Percentiles rank a stretch among this genome's conserved stretches.
Evolutionary conservation across 495 filamentous ascomycete genomes (phyloP).

Genomic region (Paragyromitra xinjiangensis): DNA sequence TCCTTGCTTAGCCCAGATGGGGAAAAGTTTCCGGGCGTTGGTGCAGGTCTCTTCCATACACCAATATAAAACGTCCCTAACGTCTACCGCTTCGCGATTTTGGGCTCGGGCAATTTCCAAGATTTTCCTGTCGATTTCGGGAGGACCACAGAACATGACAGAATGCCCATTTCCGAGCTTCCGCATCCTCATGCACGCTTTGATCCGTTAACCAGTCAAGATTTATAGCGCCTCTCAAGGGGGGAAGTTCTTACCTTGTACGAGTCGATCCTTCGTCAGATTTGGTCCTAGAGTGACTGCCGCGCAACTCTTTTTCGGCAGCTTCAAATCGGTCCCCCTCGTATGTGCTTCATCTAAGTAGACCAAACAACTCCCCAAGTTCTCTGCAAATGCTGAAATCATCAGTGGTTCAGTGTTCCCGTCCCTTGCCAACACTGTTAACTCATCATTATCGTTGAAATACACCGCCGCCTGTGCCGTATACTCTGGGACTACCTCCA

Average conservation of each 20-base stretch:
- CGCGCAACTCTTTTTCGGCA: conserved; percentile 62
- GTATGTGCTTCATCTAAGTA: conserved; percentile 73
- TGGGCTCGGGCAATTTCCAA: background rate
- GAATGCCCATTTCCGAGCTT: conserved; percentile 60
- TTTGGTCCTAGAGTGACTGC: conserved; percentile 67
- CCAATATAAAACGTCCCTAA: conserved; percentile 40
- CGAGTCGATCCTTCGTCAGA: conserved; percentile 68
- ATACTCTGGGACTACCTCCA: conserved; percentile 40
- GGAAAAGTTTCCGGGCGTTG: conserved; percentile 24
- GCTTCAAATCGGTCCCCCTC: conserved; percentile 68
- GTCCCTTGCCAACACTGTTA: conserved; percentile 62
- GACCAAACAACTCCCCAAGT: conserved; percentile 65
- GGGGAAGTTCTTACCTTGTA: conserved; percentile 65
- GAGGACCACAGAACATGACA: conserved; percentile 61
- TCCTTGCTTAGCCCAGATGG: conserved; percentile 48
- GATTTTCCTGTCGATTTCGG: conserved; percentile 63
- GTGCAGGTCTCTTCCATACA: conserved; percentile 45
- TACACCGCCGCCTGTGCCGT: conserved; percentile 62
- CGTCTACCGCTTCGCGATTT: conserved; percentile 9
- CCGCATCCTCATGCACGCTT: conserved; percentile 65
- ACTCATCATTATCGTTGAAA: conserved; percentile 62
- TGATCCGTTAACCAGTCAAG: conserved; percentile 22
- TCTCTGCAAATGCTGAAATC: conserved; percentile 63
- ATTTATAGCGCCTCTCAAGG: background rate
- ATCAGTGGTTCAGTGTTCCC: conserved; percentile 61